A percentile compares a stretch with the other conserved stretches of the same genome.
Conservation (phyloP, 1,284 basidiomycete species). For the Waitea zeae region DNA sequence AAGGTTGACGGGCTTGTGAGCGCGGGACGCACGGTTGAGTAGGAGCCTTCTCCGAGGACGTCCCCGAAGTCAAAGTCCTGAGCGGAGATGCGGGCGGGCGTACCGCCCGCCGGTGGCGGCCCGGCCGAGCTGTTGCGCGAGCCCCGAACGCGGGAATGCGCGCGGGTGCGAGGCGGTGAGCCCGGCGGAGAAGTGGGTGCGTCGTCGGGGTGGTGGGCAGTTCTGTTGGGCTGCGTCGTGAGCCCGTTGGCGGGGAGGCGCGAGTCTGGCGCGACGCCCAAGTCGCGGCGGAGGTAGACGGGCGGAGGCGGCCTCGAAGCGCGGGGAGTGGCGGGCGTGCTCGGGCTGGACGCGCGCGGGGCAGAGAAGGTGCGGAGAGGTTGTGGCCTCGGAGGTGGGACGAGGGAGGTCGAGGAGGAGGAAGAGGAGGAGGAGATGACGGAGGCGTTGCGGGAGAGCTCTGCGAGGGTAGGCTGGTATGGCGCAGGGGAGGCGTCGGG, state of each 20-base stretch:
- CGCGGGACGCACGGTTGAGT: slow-evolving; percentile 45
- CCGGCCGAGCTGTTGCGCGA: slow-evolving; percentile 30
- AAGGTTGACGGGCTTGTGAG: not conserved
- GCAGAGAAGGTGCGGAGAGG: slow-evolving; percentile 50
- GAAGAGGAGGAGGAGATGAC: slow-evolving; percentile 54
- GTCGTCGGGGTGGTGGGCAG: slow-evolving; percentile 36
- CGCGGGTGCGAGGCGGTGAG: slow-evolving; percentile 6
- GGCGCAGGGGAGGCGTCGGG: not conserved
- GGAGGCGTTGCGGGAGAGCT: slow-evolving; percentile 58
- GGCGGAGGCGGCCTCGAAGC: slow-evolving; percentile 29
- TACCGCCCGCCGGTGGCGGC: not conserved
- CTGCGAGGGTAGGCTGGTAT: slow-evolving; percentile 28
- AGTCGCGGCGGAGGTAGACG: no score
- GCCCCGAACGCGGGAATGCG: slow-evolving; percentile 17
- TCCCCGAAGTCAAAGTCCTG: slow-evolving; percentile 58
- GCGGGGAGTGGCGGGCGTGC: slow-evolving; percentile 25
- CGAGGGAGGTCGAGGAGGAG: slow-evolving; percentile 31
- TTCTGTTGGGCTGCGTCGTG: no score
- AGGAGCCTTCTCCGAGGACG: slow-evolving; percentile 62
- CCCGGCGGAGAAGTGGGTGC: slow-evolving; percentile 5
- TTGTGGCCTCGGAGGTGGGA: slow-evolving; percentile 22
- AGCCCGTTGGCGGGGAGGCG: no score
- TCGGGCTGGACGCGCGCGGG: slow-evolving; percentile 37
- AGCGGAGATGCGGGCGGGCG: slow-evolving; percentile 19
- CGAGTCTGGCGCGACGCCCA: no score